phyloP scores from a whole-genome alignment of 2,329 filamentous ascomycete species.

The Bertia moriformis region DNA sequence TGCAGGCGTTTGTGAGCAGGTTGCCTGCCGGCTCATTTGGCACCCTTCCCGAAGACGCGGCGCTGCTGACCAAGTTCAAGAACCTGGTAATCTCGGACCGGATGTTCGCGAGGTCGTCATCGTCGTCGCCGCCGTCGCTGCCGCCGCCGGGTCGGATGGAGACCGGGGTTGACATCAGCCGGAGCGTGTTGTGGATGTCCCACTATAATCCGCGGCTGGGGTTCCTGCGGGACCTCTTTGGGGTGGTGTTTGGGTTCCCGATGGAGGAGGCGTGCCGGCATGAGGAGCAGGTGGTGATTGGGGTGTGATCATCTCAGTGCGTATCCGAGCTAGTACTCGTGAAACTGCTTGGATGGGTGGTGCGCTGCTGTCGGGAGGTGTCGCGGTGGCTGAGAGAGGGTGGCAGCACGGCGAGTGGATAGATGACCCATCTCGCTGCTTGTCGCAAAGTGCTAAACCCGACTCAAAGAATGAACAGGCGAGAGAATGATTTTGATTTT shows the following conservation, averaged over 20 bases:
- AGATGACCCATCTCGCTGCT: no score
- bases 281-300: background rate
- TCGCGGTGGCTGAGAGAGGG: no score
- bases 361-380: no score
- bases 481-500: no score
- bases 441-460: no score
- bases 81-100: background rate
- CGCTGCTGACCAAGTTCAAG: background rate
- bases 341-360: no score
- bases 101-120: background rate
- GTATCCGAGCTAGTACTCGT: no score
- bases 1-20: background rate
- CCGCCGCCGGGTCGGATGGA: no score
- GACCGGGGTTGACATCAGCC: background rate
- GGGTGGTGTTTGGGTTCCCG: background rate
- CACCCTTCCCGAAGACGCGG: background rate
- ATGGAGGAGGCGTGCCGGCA: background rate
- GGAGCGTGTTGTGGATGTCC: background rate
- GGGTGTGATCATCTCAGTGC: no score
- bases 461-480: no score
- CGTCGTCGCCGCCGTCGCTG: no score
- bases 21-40: background rate
- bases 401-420: no score
- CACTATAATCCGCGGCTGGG: background rate
- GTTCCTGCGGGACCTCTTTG: background rate